Evolutionary conservation across 805 yeast genomes (phyloP).

Genomic region (Starmerella asiatica): DNA sequence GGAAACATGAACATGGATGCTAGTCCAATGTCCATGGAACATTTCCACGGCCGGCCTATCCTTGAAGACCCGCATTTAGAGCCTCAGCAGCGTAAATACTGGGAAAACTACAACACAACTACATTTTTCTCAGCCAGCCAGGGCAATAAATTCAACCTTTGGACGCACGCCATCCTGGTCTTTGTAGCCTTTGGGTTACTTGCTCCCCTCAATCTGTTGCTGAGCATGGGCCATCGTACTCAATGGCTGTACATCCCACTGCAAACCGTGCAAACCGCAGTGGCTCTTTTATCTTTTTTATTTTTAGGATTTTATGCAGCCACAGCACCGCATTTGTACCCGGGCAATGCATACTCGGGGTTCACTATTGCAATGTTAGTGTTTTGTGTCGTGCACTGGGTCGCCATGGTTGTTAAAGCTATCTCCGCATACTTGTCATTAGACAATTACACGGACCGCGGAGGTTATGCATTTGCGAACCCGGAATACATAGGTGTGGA

Average conservation of each 20-base stretch:
- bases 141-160: constrained; percentile 39
- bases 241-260: constrained; percentile 41
- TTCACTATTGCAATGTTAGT: constrained; percentile 51
- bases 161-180: constrained; percentile 40
- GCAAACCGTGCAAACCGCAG: constrained; percentile 37
- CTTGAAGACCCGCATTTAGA: constrained; percentile 47
- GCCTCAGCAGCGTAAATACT: constrained; percentile 59
- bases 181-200: constrained; percentile 36
- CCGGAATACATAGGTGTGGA: background rate
- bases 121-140: constrained; percentile 42
- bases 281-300: constrained; percentile 38
- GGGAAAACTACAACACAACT: constrained; percentile 70
- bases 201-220: constrained; percentile 56
- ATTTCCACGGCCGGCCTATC: constrained; percentile 31
- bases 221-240: constrained; percentile 45
- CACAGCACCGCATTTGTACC: constrained; percentile 57
- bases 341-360: constrained; percentile 56
- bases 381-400: constrained; percentile 40
- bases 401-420: constrained; percentile 23
- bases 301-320: constrained; percentile 44
- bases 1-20: constrained; percentile 9
- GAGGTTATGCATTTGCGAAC: constrained; percentile 15
- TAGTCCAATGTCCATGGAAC: constrained; percentile 17
- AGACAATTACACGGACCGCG: constrained; percentile 5
- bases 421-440: constrained; percentile 10